Evolutionary conservation across 495 filamentous ascomycete species (phyloP).

Genomic region (Penicillium goetzii): DNA sequence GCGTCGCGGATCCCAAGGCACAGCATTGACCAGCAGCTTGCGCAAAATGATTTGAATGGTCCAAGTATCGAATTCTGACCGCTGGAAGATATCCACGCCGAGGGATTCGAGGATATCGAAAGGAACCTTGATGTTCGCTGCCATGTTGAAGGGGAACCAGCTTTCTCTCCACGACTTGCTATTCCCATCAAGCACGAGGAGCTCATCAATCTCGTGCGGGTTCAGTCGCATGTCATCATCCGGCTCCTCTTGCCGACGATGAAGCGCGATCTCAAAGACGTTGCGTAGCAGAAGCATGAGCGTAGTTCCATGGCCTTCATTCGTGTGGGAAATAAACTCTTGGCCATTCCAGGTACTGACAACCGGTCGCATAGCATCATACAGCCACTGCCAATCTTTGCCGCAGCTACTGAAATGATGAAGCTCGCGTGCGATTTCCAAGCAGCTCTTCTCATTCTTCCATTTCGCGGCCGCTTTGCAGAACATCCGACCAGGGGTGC

Average conservation of each 20-base stretch:
- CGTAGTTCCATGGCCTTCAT: constrained; percentile 35
- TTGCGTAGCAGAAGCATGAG: constrained; percentile 40
- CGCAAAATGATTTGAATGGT: constrained; percentile 38
- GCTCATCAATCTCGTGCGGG: constrained; percentile 40
- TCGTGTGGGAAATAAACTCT: constrained; percentile 31
- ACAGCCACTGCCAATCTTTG: constrained; percentile 41
- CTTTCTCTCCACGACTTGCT: constrained; percentile 15
- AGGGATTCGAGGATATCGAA: constrained; percentile 40
- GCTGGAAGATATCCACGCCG: constrained; percentile 46
- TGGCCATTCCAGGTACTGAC: constrained; percentile 3
- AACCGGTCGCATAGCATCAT: constrained; percentile 35
- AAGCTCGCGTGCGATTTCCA: constrained; percentile 26
- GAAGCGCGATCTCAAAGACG: constrained; percentile 42
- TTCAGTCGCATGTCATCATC: constrained; percentile 19
- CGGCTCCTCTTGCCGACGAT: constrained; percentile 29
- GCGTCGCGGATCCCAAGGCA: constrained; percentile 33
- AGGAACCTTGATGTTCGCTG: constrained; percentile 41
- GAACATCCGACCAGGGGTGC: constrained; percentile 13
- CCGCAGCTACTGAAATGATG: constrained; percentile 38
- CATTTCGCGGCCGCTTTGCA: constrained; percentile 15
- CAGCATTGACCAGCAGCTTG: constrained; percentile 35
- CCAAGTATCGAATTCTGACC: constrained; percentile 46
- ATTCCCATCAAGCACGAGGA: constrained; percentile 32
- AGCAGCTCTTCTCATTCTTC: constrained; percentile 19
- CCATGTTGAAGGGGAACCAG: constrained; percentile 38